Percentiles rank a stretch among this genome's conserved stretches.
These are phyloP conservation scores for Didymella segeticola DNA, from an alignment of 2,329 filamentous ascomycete species.

Conservation along the genomic window DNA sequence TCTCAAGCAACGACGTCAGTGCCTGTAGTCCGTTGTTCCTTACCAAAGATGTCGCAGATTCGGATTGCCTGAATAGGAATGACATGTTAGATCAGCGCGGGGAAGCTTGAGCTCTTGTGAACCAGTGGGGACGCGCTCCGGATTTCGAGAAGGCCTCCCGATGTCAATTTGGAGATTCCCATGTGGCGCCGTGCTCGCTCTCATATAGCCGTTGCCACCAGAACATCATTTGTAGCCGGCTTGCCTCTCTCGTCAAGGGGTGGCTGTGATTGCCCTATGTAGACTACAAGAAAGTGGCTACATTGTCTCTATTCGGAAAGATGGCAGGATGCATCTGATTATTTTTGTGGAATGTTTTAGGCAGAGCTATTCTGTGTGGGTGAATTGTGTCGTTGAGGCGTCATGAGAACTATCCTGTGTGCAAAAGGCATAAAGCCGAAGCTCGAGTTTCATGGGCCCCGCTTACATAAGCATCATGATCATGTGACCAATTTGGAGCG, in stretches of 20 bases:
- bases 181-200: background rate
- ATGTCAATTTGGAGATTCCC: background rate
- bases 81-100: constrained; percentile 3
- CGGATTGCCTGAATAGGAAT: constrained; percentile 5
- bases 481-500: too few species aligned
- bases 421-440: too few species aligned
- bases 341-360: too few species aligned
- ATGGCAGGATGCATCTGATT: too few species aligned
- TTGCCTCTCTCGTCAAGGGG: background rate
- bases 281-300: background rate
- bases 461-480: too few species aligned
- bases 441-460: too few species aligned
- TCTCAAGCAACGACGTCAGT: background rate
- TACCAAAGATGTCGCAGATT: background rate
- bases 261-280: background rate
- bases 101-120: constrained; percentile 4
- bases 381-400: too few species aligned
- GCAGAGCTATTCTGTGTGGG: too few species aligned
- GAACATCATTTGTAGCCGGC: background rate
- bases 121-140: constrained; percentile 12
- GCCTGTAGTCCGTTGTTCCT: background rate
- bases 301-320: too few species aligned
- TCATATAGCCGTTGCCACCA: constrained; percentile 12
- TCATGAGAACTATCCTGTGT: too few species aligned
- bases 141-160: background rate